phyloP scores from a whole-genome alignment of 164 flowering plant species.

The Stephania japonica region DNA sequence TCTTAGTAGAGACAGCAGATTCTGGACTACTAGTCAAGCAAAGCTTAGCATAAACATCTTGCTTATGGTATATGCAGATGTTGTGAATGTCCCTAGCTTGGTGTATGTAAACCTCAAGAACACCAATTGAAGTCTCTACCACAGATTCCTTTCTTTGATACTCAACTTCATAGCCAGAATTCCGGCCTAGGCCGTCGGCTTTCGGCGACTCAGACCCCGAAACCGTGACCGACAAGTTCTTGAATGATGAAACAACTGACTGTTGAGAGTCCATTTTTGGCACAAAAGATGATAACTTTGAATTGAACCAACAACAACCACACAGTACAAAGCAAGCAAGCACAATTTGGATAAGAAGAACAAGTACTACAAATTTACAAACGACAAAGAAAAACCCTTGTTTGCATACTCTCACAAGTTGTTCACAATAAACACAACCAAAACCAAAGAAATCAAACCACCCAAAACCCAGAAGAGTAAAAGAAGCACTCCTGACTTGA shows the following conservation, averaged over 20 bases:
- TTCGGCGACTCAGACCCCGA: constrained; percentile 28
- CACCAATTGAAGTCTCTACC: constrained; percentile 37
- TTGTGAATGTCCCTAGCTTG: constrained; percentile 94
- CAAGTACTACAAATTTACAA: neutral
- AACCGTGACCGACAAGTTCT: constrained; percentile 26
- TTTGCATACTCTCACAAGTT: neutral
- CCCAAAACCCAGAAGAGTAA: neutral
- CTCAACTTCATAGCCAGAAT: constrained; percentile 20
- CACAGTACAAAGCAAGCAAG: neutral
- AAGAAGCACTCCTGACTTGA: neutral
- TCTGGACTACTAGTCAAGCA: constrained; percentile 78
- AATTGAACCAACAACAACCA: neutral
- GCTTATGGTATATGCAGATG: constrained; percentile 97
- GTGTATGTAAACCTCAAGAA: constrained; percentile 72
- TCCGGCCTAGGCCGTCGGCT: neutral
- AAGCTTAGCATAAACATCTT: constrained; percentile 97
- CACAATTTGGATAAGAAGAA: neutral
- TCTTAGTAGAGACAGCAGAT: constrained; percentile 54
- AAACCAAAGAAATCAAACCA: neutral
- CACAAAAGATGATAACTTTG: constrained; percentile 7
- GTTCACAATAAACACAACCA: neutral
- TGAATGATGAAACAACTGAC: constrained; percentile 55
- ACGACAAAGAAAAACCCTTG: neutral
- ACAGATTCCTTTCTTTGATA: constrained; percentile 21
- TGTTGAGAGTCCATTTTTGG: constrained; percentile 61